phyloP scores from a whole-genome alignment of 2,329 filamentous ascomycete species.

The Colletotrichum gigasporum region DNA sequence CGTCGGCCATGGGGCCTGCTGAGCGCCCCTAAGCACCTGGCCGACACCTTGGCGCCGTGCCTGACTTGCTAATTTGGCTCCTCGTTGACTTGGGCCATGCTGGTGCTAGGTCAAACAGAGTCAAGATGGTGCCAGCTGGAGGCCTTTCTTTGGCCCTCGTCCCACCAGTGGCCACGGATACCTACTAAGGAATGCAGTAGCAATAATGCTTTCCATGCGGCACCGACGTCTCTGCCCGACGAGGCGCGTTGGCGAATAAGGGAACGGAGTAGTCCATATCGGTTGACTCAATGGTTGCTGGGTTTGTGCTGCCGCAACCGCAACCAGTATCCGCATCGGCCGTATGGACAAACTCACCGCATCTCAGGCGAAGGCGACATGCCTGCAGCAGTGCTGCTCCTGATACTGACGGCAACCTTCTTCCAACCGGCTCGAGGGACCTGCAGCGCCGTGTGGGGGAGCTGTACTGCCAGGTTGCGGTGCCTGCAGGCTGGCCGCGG shows the following conservation, averaged over 20 bases:
- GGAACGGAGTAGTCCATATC: no score
- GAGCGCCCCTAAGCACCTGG: no score
- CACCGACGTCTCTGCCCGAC: background rate
- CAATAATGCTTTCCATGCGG: background rate
- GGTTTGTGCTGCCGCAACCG: background rate
- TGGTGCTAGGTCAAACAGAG: background rate
- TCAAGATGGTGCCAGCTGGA: constrained; percentile 6
- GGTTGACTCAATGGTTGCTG: no score
- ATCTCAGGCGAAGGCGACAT: constrained; percentile 7
- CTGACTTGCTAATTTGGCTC: no score
- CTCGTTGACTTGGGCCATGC: background rate
- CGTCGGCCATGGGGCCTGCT: background rate
- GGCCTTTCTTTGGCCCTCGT: constrained; percentile 9
- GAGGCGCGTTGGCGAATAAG: no score
- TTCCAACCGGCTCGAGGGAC: constrained; percentile 13
- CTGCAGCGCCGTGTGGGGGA: constrained; percentile 15
- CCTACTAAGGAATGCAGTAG: no score
- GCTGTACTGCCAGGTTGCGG: constrained; percentile 13
- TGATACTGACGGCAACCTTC: background rate
- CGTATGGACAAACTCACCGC: constrained; percentile 3
- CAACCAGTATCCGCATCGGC: background rate
- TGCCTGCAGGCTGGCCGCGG: constrained; percentile 18
- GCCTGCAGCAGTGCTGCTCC: no score
- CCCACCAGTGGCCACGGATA: no score
- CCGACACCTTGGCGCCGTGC: no score